Base-by-base conservation (phyloP, 805 yeast species). In the Sporopachydermia quercuum region DNA sequence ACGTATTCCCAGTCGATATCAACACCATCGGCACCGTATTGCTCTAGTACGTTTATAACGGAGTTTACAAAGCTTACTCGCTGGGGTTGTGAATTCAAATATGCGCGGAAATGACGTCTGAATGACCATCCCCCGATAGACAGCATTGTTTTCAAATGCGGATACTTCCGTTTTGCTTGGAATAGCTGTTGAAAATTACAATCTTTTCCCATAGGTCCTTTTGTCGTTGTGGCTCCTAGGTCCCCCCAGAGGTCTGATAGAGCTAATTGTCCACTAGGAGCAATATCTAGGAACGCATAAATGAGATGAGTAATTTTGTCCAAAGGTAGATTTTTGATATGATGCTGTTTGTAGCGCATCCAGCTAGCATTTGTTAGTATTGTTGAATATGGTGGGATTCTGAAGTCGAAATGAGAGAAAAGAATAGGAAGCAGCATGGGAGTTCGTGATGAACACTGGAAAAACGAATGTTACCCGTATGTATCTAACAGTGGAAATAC, bases 1-100 rank as follows among this genome's bases (percentile, higher is more conserved):
- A 96, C 95, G 50, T 76, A 89, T 57, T 89, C 98, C 96, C 96
- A 89, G 58, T 89, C 98, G 18, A 89, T 60, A 56, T 91, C 97
- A 37, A 89, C 61, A 0, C 98, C 97, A 55, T 91, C 96, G 51
- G 91, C 76, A 0, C 80, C 78, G 52, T 72, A 70, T 36, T 65
- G 57, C 2, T 56, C 41, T 54, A 84, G 62, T 16, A 71, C 55
- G 0, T 57, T 54, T 1, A 71, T 61, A 1, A 76, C 60, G 1
- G 78, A 63, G 1, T 51, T 39, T 2, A 75, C 69, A 54, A 87
- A 83, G 0, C 35, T 52, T 1, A 53, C 51, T 4, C 76, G 45
- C 37, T 58, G 61, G 1, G 36, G 39, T 0, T 60, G 54, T 16
- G 54, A 54, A 42, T 70, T 66, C 0, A 62, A 53, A 3, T 67